These are phyloP conservation scores for Macadamia tetraphylla DNA, from an alignment of 164 flowering plant species.

Conservation along the genomic window DNA sequence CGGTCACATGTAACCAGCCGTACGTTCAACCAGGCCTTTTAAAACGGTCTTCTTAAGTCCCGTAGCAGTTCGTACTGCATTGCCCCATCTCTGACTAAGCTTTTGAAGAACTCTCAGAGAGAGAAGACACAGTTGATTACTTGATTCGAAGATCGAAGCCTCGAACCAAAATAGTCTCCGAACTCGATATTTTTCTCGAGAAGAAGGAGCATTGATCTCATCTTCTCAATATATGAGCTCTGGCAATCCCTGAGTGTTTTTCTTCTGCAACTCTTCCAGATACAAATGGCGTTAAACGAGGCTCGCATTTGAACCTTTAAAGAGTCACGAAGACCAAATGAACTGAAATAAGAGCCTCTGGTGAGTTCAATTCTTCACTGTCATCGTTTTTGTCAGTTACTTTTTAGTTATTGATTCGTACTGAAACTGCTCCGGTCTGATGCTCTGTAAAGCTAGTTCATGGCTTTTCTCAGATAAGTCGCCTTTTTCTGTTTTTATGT, in stretches of 20 bases:
- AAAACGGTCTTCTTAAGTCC: constrained; percentile 12
- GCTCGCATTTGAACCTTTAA: constrained; percentile 2
- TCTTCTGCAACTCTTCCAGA: neutral
- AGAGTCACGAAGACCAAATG: neutral
- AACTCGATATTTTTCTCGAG: no score
- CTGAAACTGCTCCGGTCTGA: constrained; percentile 2
- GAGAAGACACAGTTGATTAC: neutral
- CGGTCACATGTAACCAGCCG: constrained; percentile 21
- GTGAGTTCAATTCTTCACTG: neutral
- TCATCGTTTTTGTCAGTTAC: neutral
- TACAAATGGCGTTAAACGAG: neutral
- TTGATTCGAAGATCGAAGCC: neutral
- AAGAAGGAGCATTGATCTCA: no score
- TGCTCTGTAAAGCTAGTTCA: neutral
- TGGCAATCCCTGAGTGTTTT: no score
- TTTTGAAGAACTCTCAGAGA: neutral
- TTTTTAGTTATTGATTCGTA: neutral
- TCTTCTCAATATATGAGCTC: no score
- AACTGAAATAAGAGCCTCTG: neutral
- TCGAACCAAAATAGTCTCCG: no score
- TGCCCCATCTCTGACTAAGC: neutral
- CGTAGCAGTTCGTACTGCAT: neutral
- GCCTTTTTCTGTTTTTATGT: neutral
- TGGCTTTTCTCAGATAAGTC: constrained; percentile 6
- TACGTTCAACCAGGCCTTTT: constrained; percentile 2